phyloP scores from a whole-genome alignment of 495 filamentous ascomycete species.

The Jackrogersella multiformis region DNA sequence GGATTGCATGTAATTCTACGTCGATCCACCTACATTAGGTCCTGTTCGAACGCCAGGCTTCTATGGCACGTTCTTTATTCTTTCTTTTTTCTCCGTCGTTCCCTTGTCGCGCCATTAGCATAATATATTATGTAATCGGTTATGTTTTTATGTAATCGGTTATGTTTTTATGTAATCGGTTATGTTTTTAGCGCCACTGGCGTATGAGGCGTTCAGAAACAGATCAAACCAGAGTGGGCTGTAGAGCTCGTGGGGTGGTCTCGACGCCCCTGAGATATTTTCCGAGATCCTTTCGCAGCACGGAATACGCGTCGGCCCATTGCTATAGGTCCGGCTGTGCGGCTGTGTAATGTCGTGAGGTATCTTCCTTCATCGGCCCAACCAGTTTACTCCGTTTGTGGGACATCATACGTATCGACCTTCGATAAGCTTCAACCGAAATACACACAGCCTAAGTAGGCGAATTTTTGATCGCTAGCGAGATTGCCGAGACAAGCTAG shows the following conservation, averaged over 20 bases:
- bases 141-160: conserved; percentile 3
- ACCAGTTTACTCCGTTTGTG: neutral
- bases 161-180: conserved; percentile 30
- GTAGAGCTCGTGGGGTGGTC: conserved; percentile 3
- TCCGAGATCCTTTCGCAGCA: neutral
- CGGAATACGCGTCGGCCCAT: neutral
- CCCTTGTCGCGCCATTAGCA: conserved; percentile 16
- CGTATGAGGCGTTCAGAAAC: conserved; percentile 21
- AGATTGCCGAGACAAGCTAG: conserved; percentile 39
- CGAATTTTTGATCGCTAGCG: conserved; percentile 25
- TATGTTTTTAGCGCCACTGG: conserved; percentile 21
- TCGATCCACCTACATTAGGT: conserved; percentile 35
- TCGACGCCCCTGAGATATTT: neutral
- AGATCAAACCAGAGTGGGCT: neutral
- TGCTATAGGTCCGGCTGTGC: conserved; percentile 15
- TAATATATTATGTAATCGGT: conserved; percentile 24
- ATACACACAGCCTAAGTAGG: conserved; percentile 2
- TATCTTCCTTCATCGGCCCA: conserved; percentile 13
- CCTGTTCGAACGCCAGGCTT: neutral
- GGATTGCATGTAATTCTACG: conserved; percentile 40
- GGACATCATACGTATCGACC: conserved; percentile 1
- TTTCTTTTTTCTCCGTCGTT: neutral
- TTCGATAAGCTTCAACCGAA: conserved; percentile 7
- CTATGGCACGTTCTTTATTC: conserved; percentile 6
- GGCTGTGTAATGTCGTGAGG: conserved; percentile 21